Conservation (phyloP, 2,329 filamentous ascomycete species). For the Exophiala bonariae region DNA sequence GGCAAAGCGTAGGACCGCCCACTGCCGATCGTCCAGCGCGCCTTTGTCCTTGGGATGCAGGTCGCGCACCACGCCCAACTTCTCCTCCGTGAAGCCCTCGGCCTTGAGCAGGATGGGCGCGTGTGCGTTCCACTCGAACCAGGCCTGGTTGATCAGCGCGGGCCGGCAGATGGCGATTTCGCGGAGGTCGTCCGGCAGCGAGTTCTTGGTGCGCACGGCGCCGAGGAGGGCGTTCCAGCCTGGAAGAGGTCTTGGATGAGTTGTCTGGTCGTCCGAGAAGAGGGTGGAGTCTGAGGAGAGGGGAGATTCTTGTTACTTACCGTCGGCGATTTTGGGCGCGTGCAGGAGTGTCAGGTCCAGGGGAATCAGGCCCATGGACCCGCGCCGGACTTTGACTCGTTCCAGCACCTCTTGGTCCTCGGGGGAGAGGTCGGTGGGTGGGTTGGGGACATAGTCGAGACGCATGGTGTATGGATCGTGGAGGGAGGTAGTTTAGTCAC, state of each 20-base stretch:
- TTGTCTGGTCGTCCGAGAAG: neutral
- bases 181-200: slow-evolving; percentile 54
- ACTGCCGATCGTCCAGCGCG: slow-evolving; percentile 49
- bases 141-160: slow-evolving; percentile 75
- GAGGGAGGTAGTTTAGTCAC: too few species aligned
- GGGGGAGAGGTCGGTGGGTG: slow-evolving; percentile 39
- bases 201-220: slow-evolving; percentile 55
- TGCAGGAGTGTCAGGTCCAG: slow-evolving; percentile 57
- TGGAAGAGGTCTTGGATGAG: slow-evolving; percentile 8
- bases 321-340: slow-evolving; percentile 56
- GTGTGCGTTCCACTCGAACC: slow-evolving; percentile 84
- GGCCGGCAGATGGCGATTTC: slow-evolving; percentile 81
- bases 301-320: slow-evolving; percentile 10
- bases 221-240: slow-evolving; percentile 60
- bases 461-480: slow-evolving; percentile 50
- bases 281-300: neutral
- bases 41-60: slow-evolving; percentile 35
- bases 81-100: slow-evolving; percentile 56
- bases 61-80: slow-evolving; percentile 48
- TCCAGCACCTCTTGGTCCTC: slow-evolving; percentile 53
- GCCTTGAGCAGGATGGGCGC: slow-evolving; percentile 66
- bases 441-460: slow-evolving; percentile 54
- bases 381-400: slow-evolving; percentile 52
- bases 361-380: slow-evolving; percentile 50
- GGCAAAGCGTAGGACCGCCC: slow-evolving; percentile 70